Evolutionary conservation across 768 basidiomycete species (phyloP).

Genomic region (Tephrocybe rancida): DNA sequence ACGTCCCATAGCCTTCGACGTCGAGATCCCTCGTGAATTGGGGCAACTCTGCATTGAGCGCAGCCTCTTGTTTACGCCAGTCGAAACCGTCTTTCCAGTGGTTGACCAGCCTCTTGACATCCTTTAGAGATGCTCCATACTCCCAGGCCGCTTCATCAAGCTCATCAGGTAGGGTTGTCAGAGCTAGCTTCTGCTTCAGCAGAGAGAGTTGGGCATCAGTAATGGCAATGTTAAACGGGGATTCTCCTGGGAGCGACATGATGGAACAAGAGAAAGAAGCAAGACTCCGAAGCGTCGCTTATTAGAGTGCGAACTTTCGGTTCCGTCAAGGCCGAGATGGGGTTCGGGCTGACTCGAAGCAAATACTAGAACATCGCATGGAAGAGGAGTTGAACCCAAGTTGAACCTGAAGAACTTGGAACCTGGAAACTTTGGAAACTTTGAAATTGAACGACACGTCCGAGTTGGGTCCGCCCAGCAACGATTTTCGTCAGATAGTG

Average conservation of each 20-base stretch:
- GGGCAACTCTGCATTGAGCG: slow-evolving; percentile 53
- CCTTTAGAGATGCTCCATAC: slow-evolving; percentile 53
- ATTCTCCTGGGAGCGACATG: slow-evolving; percentile 12
- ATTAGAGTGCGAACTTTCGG: too few species aligned
- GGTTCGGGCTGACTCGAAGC: too few species aligned
- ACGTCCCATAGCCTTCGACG: slow-evolving; percentile 44
- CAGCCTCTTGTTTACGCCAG: slow-evolving; percentile 56
- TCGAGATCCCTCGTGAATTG: slow-evolving; percentile 57
- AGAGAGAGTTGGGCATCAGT: slow-evolving; percentile 41
- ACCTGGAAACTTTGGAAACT: too few species aligned
- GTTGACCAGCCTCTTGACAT: slow-evolving; percentile 46
- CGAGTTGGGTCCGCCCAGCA: too few species aligned
- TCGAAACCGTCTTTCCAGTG: slow-evolving; percentile 55
- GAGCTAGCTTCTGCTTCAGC: slow-evolving; percentile 48
- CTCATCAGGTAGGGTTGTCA: slow-evolving; percentile 58
- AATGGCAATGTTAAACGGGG: slow-evolving; percentile 49
- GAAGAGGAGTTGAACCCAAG: too few species aligned
- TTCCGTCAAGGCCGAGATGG: too few species aligned
- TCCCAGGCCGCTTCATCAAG: slow-evolving; percentile 47
- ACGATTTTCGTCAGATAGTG: too few species aligned
- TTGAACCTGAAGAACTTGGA: too few species aligned
- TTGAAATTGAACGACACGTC: too few species aligned
- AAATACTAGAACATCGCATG: too few species aligned
- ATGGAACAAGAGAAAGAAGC: background rate
- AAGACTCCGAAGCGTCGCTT: too few species aligned